Conservation (phyloP, 345 rosid genomes). For the Pugionium dolabratum region DNA sequence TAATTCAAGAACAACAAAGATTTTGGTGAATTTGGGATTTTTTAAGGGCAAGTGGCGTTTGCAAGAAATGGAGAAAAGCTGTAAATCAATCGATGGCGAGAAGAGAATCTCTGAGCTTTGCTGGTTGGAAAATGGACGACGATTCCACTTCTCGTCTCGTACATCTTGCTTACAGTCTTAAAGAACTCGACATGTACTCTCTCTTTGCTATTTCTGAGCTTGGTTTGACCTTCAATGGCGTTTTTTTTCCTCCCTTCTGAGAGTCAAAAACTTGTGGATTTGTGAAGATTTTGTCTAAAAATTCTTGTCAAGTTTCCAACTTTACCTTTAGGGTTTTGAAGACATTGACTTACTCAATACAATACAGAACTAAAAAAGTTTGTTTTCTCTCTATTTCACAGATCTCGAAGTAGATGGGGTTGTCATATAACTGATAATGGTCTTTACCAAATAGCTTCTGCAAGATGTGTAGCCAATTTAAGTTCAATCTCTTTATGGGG, state of each 20-base stretch:
- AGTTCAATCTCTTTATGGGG: slow-evolving; percentile 89
- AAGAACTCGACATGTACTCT: slow-evolving; percentile 82
- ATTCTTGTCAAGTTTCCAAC: slow-evolving; percentile 10
- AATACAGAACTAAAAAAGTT: slow-evolving; percentile 5
- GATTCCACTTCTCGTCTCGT: slow-evolving; percentile 75
- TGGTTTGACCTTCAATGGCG: slow-evolving; percentile 23
- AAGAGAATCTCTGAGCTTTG: slow-evolving; percentile 68
- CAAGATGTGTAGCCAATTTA: slow-evolving; percentile 69
- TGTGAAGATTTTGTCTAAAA: slow-evolving; percentile 1
- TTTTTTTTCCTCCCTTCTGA: slow-evolving; percentile 1
- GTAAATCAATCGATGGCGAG: slow-evolving; percentile 78
- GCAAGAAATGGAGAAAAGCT: slow-evolving; percentile 85
- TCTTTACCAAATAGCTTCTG: slow-evolving; percentile 58
- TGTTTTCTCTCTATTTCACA: slow-evolving; percentile 38
- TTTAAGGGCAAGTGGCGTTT: slow-evolving; percentile 72
- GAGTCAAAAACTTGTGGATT: neutral
- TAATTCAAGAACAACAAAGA: neutral
- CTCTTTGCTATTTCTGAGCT: neutral
- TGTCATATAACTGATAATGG: slow-evolving; percentile 88
- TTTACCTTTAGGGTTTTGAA: slow-evolving; percentile 9
- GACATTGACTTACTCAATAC: slow-evolving; percentile 18
- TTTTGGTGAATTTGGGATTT: neutral
- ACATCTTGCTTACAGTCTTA: slow-evolving; percentile 68
- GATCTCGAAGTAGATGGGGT: slow-evolving; percentile 91
- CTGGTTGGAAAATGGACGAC: slow-evolving; percentile 85